Base-by-base conservation (phyloP, 2,329 filamentous ascomycete species). In the Claviceps sp. region DNA sequence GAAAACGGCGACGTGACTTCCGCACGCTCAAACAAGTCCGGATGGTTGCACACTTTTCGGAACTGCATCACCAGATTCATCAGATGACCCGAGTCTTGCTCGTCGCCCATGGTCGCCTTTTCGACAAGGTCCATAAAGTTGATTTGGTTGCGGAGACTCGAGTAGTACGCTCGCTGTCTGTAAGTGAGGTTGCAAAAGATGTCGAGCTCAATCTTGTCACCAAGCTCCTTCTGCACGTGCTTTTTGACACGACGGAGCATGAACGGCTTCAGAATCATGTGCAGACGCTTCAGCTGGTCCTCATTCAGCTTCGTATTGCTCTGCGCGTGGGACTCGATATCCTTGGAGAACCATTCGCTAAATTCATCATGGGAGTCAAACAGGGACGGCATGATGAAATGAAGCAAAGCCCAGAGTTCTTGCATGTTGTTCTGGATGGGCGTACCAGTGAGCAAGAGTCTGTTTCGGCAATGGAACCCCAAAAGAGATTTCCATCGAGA, bases 21-120 rank as follows among this genome's bases (percentile, higher is more conserved):
- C 9, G 91, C 90, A 46, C 93, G 85, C 68, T 98, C 90, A 60
- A 98, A 98, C 37, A 98, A 71, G 69, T 98, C 93, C 0, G 93
- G 93, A 65, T 98, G 93, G 64, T 98, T 98, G 73, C 93, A 98
- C 53, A 98, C 93, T 71, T 98, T 98, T 61, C 93, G 82, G 79
- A 98, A 98, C 70, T 98, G 93, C 93, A 98, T 98, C 57, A 98
- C 93, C 58, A 98, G 75, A 68, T 98, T 98, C 93, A 98, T 97
- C 62, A 98, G 71, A 1, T 91, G 97, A 42, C 91, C 90, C 38
- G 88, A 95, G 64, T 97, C 93, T 61, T 91, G 84, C 48, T 97
- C 93, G 61, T 96, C 90, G 38, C 93, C 93, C 59, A 93, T 79
- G 2, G 91, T 91, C 1, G 89, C 89, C 76, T 96, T 97, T 68